Base-by-base conservation (phyloP, 345 rosid species). In the Firmiana major region DNA sequence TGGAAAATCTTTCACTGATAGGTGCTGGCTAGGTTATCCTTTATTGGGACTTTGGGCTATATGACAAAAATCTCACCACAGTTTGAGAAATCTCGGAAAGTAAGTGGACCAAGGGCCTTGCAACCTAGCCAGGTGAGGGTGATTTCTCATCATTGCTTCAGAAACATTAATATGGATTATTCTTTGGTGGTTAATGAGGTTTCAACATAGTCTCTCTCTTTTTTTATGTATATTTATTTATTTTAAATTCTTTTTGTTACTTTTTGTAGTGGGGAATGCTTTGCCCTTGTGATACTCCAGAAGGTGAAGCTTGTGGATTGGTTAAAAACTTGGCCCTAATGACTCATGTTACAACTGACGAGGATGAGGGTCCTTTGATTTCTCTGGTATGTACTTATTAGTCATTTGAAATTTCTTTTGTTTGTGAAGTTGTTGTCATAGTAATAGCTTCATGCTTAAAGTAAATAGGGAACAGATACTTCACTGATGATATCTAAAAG, bases 271-370 rank as follows among this genome's bases (percentile, higher is more conserved):
- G 99, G 98, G 99, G 99, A 21, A 95, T 95, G 99, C 97, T 95
- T 78, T 93, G 99, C 86, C 98, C 98, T 48, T 93, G 97, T 85
- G 98, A 95, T 87, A 95, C 99, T 71, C 99, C 98, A 7, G 98
- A 95, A 86, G 98, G 98, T 6, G 98, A 93, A 85, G 83, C 99
- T 38, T 95, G 99, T 82, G 99, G 99, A 54, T 87, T 95, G 80
- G 99, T 95, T 74, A 95, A 95, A 86, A 95, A 95, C 84, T 87
- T 95, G 86, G 99, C 99, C 76, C 75, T 95, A 81, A 95, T 95
- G 99, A 95, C 98, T 90, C 98, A 95, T 86, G 98, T 95, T 76
- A 95, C 98, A 24, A 93, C 97, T 40, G 97, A 94, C 81, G 93
- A 89, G 72, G 97, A 95, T 80, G 99, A 95, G 79, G 91, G 87